Evolutionary conservation across 805 yeast species (phyloP), one percentile per base, ranked within the genome.

Genomic region (Starmera dryadoides): DNA sequence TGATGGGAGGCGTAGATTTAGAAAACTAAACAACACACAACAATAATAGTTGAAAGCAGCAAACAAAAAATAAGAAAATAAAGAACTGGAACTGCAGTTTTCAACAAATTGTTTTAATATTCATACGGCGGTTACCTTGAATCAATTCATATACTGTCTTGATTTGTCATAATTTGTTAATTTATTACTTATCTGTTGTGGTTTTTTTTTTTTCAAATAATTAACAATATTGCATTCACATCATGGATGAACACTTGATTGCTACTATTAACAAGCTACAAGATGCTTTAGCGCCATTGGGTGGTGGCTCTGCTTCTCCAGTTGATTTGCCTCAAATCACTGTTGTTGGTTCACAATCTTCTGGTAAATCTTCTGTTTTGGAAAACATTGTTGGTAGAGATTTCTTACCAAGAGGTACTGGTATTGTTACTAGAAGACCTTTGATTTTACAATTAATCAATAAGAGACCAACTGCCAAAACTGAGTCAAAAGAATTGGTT

Each of bases 301-400:
- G 95, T 20, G 86, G 85, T 11, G 86, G 88, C 18, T 73, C 86
- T 16, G 55, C 75, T 14, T 82, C 89, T 17, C 91, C 94, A 8
- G 88, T 87, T 39, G 96, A 87, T 62, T 71, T 87, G 48, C 96
- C 96, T 14, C 96, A 87, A 62, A 87, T 87, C 55, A 86, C 96
- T n/a, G 96, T 86, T 29, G 95, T 86, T 34, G 96, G 96, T 31
- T 86, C 95, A 4, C 96, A 86, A 59, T 85, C 95, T 33, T 73
- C 84, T 45, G 96, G 96, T 47, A 86, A 86, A 63, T 81, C 91
- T 19, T 86, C 95, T 0, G 96, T 86, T 16, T 73, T 86, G 51
- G 96, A 86, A 60, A 86, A 86, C 65, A 85, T 86, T 48, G 95
- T 88, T 32, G 95, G 95, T 12, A 73, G 95, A 55, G 96, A 86